A percentile compares a stretch with the other conserved stretches of the same genome.
These are phyloP conservation scores for Venturia oleaginea DNA, from an alignment of 2,329 filamentous ascomycete species.

Conservation along the genomic window DNA sequence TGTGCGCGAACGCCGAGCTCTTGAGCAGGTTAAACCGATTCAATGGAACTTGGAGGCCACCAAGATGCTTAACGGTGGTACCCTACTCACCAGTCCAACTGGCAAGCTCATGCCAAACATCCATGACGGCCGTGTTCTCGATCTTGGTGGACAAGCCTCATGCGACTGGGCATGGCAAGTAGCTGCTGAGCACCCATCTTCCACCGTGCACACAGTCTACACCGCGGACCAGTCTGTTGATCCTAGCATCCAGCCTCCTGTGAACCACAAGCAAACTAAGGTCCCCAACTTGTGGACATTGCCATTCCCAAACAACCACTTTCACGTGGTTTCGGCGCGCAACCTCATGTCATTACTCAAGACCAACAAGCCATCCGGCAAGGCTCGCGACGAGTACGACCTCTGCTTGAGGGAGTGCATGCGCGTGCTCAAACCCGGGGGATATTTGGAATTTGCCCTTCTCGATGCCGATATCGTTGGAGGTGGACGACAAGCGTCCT, in stretches of 20 bases:
- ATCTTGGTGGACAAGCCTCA: conserved; percentile 74
- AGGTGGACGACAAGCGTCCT: conserved; percentile 67
- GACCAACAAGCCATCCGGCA: conserved; percentile 34
- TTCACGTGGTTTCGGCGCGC: conserved; percentile 85
- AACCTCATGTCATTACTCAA: conserved; percentile 81
- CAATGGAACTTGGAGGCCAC: conserved; percentile 56
- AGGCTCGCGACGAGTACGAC: conserved; percentile 67
- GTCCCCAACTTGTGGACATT: conserved; percentile 70
- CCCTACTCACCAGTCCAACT: conserved; percentile 48
- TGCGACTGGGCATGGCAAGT: conserved; percentile 97
- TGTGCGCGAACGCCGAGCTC: conserved; percentile 74
- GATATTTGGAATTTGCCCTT: conserved; percentile 82
- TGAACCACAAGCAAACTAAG: conserved; percentile 76
- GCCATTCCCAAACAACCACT: conserved; percentile 77
- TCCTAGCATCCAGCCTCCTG: conserved; percentile 54
- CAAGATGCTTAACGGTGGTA: conserved; percentile 51
- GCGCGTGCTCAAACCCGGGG: conserved; percentile 85
- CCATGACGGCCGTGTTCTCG: conserved; percentile 61
- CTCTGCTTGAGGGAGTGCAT: conserved; percentile 75
- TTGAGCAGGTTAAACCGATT: conserved; percentile 55
- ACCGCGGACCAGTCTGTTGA: conserved; percentile 39
- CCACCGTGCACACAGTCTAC: conserved; percentile 80
- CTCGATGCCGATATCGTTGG: conserved; percentile 87
- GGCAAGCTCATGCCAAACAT: conserved; percentile 45
- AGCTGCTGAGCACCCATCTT: conserved; percentile 73